Evolutionary conservation across 768 basidiomycete species (phyloP).

Genomic region (Calocybe cyanea): DNA sequence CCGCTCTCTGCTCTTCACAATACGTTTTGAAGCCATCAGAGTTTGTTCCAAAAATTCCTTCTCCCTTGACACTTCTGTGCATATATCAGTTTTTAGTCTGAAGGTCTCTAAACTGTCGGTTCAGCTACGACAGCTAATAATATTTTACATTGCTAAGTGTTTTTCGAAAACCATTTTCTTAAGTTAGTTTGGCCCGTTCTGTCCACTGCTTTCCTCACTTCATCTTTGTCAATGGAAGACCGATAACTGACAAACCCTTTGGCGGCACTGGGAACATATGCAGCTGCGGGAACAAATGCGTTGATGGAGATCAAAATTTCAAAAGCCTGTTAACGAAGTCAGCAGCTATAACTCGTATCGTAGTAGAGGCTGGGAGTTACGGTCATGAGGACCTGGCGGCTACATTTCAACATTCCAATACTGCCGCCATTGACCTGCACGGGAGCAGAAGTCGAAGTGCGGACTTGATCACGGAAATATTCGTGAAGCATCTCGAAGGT

Average conservation of each 20-base stretch:
- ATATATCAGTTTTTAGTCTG: too few relatives aligned
- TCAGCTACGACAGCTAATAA: too few relatives aligned
- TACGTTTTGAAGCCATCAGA: too few relatives aligned
- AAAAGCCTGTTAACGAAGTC: constrained; percentile 55
- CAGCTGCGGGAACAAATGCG: constrained; percentile 52
- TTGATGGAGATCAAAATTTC: constrained; percentile 57
- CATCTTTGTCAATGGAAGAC: constrained; percentile 57
- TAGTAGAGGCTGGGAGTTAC: constrained; percentile 39
- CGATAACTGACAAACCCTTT: constrained; percentile 77
- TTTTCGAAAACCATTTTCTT: constrained; percentile 75
- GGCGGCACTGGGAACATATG: constrained; percentile 45
- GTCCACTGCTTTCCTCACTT: constrained; percentile 66
- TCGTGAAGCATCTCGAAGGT: constrained; percentile 93
- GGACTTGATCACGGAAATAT: constrained; percentile 70
- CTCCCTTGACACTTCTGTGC: too few relatives aligned
- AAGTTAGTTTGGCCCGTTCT: constrained; percentile 64
- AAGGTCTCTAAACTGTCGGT: too few relatives aligned
- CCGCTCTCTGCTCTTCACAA: neutral
- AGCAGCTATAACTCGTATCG: neutral
- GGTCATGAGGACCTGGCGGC: constrained; percentile 58
- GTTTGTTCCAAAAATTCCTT: too few relatives aligned
- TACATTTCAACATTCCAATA: constrained; percentile 71
- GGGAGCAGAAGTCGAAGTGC: constrained; percentile 68
- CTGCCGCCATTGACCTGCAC: constrained; percentile 70
- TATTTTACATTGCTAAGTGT: constrained; percentile 11